Conservation (phyloP, 768 basidiomycete species). For the Cyclocybe cylindracea region DNA sequence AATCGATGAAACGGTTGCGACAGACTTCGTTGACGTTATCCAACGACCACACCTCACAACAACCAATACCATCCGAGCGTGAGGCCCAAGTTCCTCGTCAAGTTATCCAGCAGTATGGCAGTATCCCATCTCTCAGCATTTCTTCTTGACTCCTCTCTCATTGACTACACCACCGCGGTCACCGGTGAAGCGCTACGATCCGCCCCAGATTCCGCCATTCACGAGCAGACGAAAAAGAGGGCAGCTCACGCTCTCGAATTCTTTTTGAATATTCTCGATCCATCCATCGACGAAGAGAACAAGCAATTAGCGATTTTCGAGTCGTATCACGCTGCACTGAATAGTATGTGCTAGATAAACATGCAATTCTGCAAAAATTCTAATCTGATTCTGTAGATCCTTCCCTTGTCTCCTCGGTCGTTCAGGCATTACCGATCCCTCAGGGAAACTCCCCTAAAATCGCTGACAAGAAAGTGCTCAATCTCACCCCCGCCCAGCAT, state of each 20-base stretch:
- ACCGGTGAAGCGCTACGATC: not conserved
- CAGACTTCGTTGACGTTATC: too few species aligned
- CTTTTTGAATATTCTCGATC: constrained; percentile 5
- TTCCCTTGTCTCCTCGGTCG: not conserved
- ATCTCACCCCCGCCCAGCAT: constrained; percentile 4
- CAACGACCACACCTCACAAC: too few species aligned
- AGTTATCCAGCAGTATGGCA: not conserved
- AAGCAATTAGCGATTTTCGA: not conserved
- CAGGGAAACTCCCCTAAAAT: too few species aligned
- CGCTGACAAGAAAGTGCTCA: not conserved
- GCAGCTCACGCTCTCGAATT: constrained; percentile 5
- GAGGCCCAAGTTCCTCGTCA: not conserved
- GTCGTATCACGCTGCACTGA: constrained; percentile 1
- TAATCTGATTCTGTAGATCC: constrained; percentile 8
- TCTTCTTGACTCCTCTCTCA: constrained; percentile 1
- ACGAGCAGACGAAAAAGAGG: constrained; percentile 2
- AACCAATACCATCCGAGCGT: not conserved
- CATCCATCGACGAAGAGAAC: constrained; percentile 3
- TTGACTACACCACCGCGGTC: constrained; percentile 4
- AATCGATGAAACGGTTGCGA: too few species aligned
- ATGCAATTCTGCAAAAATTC: too few species aligned
- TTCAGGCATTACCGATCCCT: too few species aligned
- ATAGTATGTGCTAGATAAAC: constrained; percentile 10
- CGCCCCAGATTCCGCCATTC: not conserved
- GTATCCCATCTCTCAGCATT: not conserved